Evolutionary conservation across 257 asterid genomes (phyloP), one percentile per base, ranked within the genome.

Genomic region (Craterostigma plantagineum): DNA sequence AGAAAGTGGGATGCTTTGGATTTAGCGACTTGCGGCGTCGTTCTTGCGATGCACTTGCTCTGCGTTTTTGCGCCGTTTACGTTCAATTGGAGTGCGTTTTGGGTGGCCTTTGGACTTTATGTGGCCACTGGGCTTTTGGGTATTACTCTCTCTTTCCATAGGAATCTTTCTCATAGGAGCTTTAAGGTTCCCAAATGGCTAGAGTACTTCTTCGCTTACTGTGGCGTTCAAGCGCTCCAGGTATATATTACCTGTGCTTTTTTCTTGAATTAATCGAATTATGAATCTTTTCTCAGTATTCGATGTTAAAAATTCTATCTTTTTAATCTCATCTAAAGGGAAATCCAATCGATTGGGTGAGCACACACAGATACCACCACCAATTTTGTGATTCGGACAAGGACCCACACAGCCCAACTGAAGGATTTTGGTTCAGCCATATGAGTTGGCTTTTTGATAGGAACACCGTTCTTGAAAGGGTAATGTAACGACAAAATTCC

Each of bases 341-440:
- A 14, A 56, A 52, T 53, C 95, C 95, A 49, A 76, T 79, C 50
- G 77, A 71, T 14, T 83, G 95, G 91, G 95, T 83, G 71, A 79
- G 93, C 51, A 83, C 83, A 43, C 95, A 79, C 35, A 71, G 95
- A 49, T 69, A 63, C 68, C 95, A 83, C 64, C 93, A 83, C 55
- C 86, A 83, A 42, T 83, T 62, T 52, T 70, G 86, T 67, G 95
- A 79, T 49, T 55, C 95, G 36, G 77, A 66, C 0, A 82, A 34
- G 45, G 91, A 82, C 33, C 92, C 95, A 35, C 95, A 79, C 53
- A 83, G 81, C 49, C 95, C 95, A 14, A 35, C 35, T 27, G 91
- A 73, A 63, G 95, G 93, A 45, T 79, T 83, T 59, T 79, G 95
- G 95, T 71, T 56, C 33, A 83, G 93, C 52, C 93, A 83, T 59